A percentile compares a stretch with the other conserved stretches of the same genome.
These are phyloP conservation scores for Apophysomyces trapeziformis DNA, from an alignment of 371 early-diverging fungal species.

Conservation along the genomic window DNA sequence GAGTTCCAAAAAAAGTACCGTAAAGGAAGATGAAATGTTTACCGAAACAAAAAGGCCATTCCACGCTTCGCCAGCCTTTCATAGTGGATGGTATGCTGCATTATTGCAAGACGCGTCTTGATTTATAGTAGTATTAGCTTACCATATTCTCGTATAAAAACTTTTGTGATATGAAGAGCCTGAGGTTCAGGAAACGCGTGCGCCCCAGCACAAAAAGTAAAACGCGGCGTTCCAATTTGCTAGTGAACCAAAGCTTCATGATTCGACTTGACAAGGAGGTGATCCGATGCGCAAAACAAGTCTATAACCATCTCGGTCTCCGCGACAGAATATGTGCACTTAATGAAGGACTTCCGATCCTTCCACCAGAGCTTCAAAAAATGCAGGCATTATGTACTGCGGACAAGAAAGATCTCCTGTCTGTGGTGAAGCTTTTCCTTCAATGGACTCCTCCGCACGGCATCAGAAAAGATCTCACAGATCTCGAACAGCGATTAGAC, in stretches of 20 bases:
- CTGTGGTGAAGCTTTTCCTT: constrained; percentile 1
- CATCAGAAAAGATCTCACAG: neutral
- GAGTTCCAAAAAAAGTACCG: no score
- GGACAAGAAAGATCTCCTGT: neutral
- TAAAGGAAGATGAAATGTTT: no score
- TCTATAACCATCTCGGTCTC: neutral
- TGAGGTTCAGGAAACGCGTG: no score
- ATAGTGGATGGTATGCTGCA: no score
- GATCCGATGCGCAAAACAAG: neutral
- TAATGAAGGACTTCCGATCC: neutral
- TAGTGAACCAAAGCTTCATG: neutral
- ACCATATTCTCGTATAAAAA: no score
- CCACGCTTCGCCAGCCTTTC: no score
- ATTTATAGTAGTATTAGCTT: no score
- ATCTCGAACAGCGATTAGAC: constrained; percentile 7
- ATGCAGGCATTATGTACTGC: constrained; percentile 2
- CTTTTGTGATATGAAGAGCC: no score
- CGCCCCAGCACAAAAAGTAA: neutral
- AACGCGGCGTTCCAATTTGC: neutral
- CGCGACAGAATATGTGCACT: constrained; percentile 4
- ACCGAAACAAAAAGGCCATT: no score
- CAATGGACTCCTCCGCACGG: constrained; percentile 9
- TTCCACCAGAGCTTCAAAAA: constrained; percentile 11
- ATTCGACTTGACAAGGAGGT: constrained; percentile 8
- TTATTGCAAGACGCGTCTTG: no score